These are phyloP conservation scores for Candida alai DNA, from an alignment of 805 yeast genomes.

Conservation along the genomic window DNA sequence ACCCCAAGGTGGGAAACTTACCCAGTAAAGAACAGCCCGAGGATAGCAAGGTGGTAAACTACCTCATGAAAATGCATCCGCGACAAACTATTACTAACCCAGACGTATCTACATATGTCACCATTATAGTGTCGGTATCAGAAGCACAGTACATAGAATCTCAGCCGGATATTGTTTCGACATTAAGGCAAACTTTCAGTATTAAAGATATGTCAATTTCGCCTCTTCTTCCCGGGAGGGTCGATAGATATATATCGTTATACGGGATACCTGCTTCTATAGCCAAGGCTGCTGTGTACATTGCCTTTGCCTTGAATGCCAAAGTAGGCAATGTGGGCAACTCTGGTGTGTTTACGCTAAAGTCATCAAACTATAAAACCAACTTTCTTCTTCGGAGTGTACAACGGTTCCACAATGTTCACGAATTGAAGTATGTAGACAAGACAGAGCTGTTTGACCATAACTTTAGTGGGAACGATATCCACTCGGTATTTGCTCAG, in stretches of 20 bases:
- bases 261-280: constrained; percentile 22
- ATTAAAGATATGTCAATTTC: constrained; percentile 21
- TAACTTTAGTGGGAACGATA: constrained; percentile 5
- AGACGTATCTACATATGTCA: constrained; percentile 1
- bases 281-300: constrained; percentile 22
- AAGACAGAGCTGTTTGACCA: constrained; percentile 7
- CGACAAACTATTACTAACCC: background rate
- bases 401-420: background rate
- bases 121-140: constrained; percentile 15
- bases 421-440: constrained; percentile 9
- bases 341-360: constrained; percentile 25
- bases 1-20: background rate
- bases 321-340: constrained; percentile 23
- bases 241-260: constrained; percentile 29
- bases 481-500: constrained; percentile 10
- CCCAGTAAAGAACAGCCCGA: constrained; percentile 5
- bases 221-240: constrained; percentile 17
- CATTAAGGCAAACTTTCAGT: constrained; percentile 18
- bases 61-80: constrained; percentile 7
- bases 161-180: constrained; percentile 9
- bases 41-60: constrained; percentile 7
- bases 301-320: constrained; percentile 23
- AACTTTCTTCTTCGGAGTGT: constrained; percentile 8
- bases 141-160: constrained; percentile 24
- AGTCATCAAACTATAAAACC: constrained; percentile 26